Conservation (phyloP, 345 rosid genomes). For the Brassica carinata region DNA sequence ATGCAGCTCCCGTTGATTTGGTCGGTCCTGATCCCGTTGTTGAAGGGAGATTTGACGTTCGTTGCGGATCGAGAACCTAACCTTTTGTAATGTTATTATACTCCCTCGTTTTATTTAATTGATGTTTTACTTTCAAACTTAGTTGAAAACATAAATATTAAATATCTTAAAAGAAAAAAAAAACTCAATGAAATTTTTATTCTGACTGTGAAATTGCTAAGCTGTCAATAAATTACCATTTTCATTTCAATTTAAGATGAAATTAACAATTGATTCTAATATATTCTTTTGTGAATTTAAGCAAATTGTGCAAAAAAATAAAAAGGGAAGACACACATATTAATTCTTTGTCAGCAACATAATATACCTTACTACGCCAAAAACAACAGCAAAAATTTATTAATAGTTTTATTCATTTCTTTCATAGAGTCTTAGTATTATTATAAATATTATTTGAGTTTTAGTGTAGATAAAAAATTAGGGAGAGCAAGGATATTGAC, state of each 20-base stretch:
- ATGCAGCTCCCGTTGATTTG: slow-evolving; percentile 67
- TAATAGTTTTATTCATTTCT: neutral
- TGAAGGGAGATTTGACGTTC: slow-evolving; percentile 60
- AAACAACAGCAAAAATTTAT: neutral
- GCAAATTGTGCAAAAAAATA: neutral
- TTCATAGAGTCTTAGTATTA: neutral
- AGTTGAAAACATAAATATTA: neutral
- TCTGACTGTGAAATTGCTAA: no score
- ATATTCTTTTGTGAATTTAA: neutral
- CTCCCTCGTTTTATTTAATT: neutral
- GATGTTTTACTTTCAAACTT: neutral
- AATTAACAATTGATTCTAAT: neutral
- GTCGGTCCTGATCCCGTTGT: slow-evolving; percentile 54
- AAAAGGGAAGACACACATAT: neutral
- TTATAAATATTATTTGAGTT: no score
- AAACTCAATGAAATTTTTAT: no score
- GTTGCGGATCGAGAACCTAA: neutral
- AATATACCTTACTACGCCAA: neutral
- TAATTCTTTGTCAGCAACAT: neutral
- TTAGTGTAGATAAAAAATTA: neutral
- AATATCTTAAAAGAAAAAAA: no score
- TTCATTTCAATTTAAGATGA: neutral
- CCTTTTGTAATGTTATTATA: neutral
- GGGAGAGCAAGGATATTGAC: neutral
- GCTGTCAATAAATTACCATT: neutral